Base-by-base conservation (phyloP, 805 yeast species). In the Hanseniaspora guilliermondii region DNA sequence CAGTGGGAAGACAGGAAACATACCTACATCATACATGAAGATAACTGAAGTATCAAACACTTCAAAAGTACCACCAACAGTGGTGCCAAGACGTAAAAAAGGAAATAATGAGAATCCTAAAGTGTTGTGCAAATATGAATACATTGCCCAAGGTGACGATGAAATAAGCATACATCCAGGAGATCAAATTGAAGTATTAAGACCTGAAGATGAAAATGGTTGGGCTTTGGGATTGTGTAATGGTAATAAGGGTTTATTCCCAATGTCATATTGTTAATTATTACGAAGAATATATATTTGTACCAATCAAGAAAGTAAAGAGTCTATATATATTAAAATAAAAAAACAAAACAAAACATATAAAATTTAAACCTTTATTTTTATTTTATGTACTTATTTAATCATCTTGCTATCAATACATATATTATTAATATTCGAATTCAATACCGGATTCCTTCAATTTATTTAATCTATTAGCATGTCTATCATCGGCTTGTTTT, bases 191-290 rank as follows among this genome's bases (percentile, higher is more conserved):
- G 74, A 76, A 11, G 75, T 93, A 12, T 62, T 85, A 0, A 81
- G 76, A 30, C 86, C 80, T 49, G 85, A 83, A 52, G 85, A 83
- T 59, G 89, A 87, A 9, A 76, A 76, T 39, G 98, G 98, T 0
- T 93, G 99, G 99, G 89, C 97, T 1, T 85, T 82, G 60, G 97
- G 97, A 12, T 91, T 85, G 64, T 56, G 83, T 6, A 72, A 79
- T 58, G 93, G 91, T 0, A 59, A 58, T 7, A 71, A 69, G 19
- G 95, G 95, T 1, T 64, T 84, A 54, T 82, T 86, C 67, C 97
- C 97, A 6, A 81, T 93, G 0, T 73, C 84, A 57, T 89, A 89
- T 65, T 67, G 70, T 82, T 80, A 50, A 37, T n/a, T n/a, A n/a
- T n/a, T n/a, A n/a, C n/a, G n/a, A n/a, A n/a, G n/a, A n/a, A n/a